phyloP scores from a whole-genome alignment of 805 yeast genomes.

The Kuraishia hungarica region DNA sequence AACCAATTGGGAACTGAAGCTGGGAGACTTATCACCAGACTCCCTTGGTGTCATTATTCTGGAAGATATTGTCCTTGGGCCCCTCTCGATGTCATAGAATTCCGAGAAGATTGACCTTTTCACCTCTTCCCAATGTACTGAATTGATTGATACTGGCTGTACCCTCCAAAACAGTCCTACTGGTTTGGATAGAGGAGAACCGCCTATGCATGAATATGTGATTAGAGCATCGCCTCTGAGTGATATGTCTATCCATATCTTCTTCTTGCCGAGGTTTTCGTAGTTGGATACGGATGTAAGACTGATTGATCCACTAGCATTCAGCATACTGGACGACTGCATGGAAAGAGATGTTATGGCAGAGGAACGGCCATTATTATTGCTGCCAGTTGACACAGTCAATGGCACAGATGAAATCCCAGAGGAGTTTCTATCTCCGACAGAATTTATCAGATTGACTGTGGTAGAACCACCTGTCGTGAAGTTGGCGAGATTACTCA shows the following conservation, averaged over 20 bases:
- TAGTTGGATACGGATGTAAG: constrained; percentile 4
- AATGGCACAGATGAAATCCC: too few species aligned
- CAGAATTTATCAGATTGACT: too few species aligned
- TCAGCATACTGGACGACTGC: background rate
- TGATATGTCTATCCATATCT: constrained; percentile 26
- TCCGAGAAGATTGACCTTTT: constrained; percentile 16
- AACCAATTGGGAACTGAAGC: background rate
- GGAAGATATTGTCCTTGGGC: background rate
- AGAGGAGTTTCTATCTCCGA: too few species aligned
- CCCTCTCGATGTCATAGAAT: background rate
- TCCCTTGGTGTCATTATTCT: background rate
- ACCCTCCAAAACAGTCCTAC: background rate
- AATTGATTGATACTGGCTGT: background rate
- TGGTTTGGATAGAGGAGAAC: background rate
- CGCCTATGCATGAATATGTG: background rate
- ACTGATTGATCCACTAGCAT: background rate
- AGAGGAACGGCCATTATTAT: background rate
- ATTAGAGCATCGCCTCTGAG: constrained; percentile 18
- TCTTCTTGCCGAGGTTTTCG: constrained; percentile 11
- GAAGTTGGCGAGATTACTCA: too few species aligned
- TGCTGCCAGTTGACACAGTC: background rate
- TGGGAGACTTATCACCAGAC: background rate
- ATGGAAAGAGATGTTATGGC: background rate
- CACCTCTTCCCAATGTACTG: constrained; percentile 10
- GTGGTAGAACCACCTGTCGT: too few species aligned